phyloP scores from a whole-genome alignment of 768 basidiomycete genomes.

The Mycena pura region DNA sequence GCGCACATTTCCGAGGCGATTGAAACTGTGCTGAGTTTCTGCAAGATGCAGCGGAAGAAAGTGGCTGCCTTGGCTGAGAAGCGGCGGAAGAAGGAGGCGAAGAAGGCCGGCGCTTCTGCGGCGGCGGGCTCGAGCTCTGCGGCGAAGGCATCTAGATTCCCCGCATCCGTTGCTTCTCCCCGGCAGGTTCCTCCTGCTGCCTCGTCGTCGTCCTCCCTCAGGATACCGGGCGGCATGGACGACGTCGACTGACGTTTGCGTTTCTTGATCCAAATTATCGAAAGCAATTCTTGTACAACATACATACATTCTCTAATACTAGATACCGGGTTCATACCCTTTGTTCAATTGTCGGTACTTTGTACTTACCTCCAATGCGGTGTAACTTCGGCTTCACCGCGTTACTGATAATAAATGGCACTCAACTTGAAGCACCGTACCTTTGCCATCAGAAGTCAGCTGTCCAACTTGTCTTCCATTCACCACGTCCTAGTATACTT shows the following conservation, averaged over 20 bases:
- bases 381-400: too few species aligned
- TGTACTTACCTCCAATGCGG: too few species aligned
- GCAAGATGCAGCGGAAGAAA: slow-evolving; percentile 56
- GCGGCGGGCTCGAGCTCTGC: slow-evolving; percentile 6
- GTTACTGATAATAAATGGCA: too few species aligned
- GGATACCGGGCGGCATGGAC: slow-evolving; percentile 38
- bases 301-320: too few species aligned
- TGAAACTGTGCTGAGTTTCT: slow-evolving; percentile 53
- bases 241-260: slow-evolving; percentile 39
- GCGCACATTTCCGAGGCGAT: slow-evolving; percentile 58
- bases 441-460: too few species aligned
- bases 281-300: too few species aligned
- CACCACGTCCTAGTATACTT: neutral
- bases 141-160: too few species aligned
- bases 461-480: too few species aligned
- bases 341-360: too few species aligned
- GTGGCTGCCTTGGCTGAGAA: slow-evolving; percentile 30
- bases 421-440: neutral
- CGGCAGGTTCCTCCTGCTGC: neutral
- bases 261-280: slow-evolving; percentile 15
- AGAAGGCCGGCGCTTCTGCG: slow-evolving; percentile 22
- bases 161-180: neutral
- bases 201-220: too few species aligned
- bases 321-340: too few species aligned
- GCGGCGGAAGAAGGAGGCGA: slow-evolving; percentile 24